Percentiles rank a stretch among this genome's conserved stretches.
Evolutionary conservation across 257 asterid species (phyloP).

Genomic region (Marsdenia floribunda): DNA sequence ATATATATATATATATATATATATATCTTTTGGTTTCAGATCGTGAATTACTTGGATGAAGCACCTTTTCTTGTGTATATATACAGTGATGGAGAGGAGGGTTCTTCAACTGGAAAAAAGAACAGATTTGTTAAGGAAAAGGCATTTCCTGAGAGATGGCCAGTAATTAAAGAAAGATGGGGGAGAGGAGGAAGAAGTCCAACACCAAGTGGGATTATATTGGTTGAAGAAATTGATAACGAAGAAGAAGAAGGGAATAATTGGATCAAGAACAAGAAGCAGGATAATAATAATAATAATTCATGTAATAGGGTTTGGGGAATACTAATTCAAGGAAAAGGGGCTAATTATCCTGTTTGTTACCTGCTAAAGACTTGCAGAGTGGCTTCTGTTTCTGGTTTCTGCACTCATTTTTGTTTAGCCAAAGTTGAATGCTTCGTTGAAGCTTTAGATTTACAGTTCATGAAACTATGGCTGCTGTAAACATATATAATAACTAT

Average conservation of each 20-base stretch:
- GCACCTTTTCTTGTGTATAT: slow-evolving; percentile 38
- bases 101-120: neutral
- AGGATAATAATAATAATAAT: neutral
- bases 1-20: no score
- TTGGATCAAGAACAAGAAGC: neutral
- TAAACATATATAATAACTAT: neutral
- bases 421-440: slow-evolving; percentile 22
- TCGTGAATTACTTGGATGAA: slow-evolving; percentile 28
- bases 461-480: slow-evolving; percentile 28
- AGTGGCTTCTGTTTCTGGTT: slow-evolving; percentile 22
- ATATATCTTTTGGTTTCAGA: slow-evolving; percentile 19
- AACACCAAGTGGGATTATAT: slow-evolving; percentile 23
- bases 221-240: slow-evolving; percentile 24
- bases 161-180: slow-evolving; percentile 25
- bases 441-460: slow-evolving; percentile 22
- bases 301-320: slow-evolving; percentile 26
- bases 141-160: slow-evolving; percentile 24
- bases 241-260: neutral
- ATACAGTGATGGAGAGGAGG: slow-evolving; percentile 19
- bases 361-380: slow-evolving; percentile 29
- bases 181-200: slow-evolving; percentile 11
- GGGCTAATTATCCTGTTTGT: slow-evolving; percentile 31
- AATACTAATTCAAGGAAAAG: slow-evolving; percentile 32
- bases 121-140: slow-evolving; percentile 26
- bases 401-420: slow-evolving; percentile 35